phyloP scores from a whole-genome alignment of 306 rosid genomes.

The Chamaecrista fasciculata region DNA sequence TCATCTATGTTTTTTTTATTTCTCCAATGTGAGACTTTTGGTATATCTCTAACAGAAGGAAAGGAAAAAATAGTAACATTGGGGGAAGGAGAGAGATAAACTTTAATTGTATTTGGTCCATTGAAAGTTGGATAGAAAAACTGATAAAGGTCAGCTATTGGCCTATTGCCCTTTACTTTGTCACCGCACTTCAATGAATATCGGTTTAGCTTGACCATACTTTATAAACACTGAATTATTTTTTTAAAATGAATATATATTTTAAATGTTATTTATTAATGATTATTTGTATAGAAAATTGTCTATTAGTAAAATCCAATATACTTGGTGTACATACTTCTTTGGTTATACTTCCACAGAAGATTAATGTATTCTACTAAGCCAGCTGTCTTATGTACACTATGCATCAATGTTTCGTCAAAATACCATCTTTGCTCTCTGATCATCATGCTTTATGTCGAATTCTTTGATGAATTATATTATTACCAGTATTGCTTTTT shows the following conservation, averaged over 20 bases:
- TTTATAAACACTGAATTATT: neutral
- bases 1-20: neutral
- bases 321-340: neutral
- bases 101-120: neutral
- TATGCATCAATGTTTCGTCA: neutral
- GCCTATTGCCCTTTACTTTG: neutral
- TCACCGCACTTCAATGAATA: neutral
- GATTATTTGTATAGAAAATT: neutral
- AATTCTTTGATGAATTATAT: neutral
- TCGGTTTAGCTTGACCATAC: neutral
- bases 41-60: too few species aligned
- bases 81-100: neutral
- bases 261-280: neutral
- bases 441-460: neutral
- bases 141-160: neutral
- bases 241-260: neutral
- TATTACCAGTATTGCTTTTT: neutral
- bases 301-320: neutral
- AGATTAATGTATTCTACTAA: neutral
- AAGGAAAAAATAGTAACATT: neutral
- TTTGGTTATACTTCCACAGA: neutral
- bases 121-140: neutral
- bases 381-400: neutral
- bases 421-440: neutral
- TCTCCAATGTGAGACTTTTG: too few species aligned